These are phyloP conservation scores for Scedosporium minutisporum DNA, from an alignment of 2,329 filamentous ascomycete genomes.

Conservation along the genomic window DNA sequence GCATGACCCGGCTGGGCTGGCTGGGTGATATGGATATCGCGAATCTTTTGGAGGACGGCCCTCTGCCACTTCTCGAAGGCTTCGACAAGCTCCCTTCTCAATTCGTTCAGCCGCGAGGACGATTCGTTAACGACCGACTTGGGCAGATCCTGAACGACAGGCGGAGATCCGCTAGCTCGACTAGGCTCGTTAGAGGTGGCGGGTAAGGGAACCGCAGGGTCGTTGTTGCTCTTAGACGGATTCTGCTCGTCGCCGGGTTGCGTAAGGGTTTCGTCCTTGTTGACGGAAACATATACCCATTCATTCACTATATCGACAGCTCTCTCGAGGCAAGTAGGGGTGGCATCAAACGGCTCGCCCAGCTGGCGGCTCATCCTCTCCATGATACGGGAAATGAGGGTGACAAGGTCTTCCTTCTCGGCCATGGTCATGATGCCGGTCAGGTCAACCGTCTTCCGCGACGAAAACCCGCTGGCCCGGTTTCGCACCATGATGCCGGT, in stretches of 20 bases:
- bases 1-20: slow-evolving; percentile 3
- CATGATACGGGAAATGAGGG: slow-evolving; percentile 40
- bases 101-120: slow-evolving; percentile 43
- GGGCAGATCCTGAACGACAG: slow-evolving; percentile 5
- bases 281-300: slow-evolving; percentile 17
- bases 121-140: slow-evolving; percentile 16
- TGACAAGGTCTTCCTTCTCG: slow-evolving; percentile 43
- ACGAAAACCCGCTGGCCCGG: slow-evolving; percentile 19
- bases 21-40: slow-evolving; percentile 52
- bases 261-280: slow-evolving; percentile 7
- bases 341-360: slow-evolving; percentile 40
- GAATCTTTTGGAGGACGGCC: slow-evolving; percentile 57
- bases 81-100: slow-evolving; percentile 59
- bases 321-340: slow-evolving; percentile 23
- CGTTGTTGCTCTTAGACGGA: slow-evolving; percentile 22
- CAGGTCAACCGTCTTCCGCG: slow-evolving; percentile 39
- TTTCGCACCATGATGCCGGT: slow-evolving; percentile 27
- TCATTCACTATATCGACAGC: slow-evolving; percentile 21
- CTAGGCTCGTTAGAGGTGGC: neutral
- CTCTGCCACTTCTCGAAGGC: slow-evolving; percentile 78
- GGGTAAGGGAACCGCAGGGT: slow-evolving; percentile 8
- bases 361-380: slow-evolving; percentile 47
- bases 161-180: no score
- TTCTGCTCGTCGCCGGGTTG: neutral
- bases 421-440: slow-evolving; percentile 35